Base-by-base conservation (phyloP, 805 yeast genomes). In the Pichia kluyveri region DNA sequence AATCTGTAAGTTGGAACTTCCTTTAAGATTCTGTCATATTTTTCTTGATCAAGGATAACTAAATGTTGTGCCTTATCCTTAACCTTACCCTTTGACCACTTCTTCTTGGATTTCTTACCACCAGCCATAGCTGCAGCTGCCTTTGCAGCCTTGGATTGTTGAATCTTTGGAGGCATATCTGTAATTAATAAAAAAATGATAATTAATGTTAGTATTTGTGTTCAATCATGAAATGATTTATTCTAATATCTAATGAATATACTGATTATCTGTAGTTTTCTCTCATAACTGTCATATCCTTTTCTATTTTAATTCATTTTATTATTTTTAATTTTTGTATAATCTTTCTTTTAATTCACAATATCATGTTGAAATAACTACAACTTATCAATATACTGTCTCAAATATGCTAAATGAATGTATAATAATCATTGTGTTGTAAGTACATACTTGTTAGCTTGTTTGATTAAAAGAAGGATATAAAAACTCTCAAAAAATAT, bases 51-150 rank as follows among this genome's bases (percentile, higher is more conserved):
- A 69, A 93, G 80, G 73, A 86, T 79, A 69, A 93, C 90, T 71
- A 89, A 83, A 83, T 93, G 99, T 75, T 87, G 91, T 67, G 99
- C 98, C 95, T 86, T 91, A 79, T 93, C 99, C 90, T 95, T 93
- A 76, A 89, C 96, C 84, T 95, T 89, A 77, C 96, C 96, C 84
- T 91, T 90, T 86, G 95, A 86, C 99, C 98, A 93, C 96, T 93
- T 93, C 95, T 93, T 91, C 89, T 93, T 93, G 77, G 96, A 88
- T 73, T 91, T 89, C 86, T 90, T 90, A 84, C 97, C 96, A 86
- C 97, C 97, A 75, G 97, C 96, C 84, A 88, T 80, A 75, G 97
- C 98, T 80, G 98, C 98, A 70, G 98, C 97, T 71, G 96, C 96
- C 82, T 91, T 91, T 71, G 96, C 97, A 77, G 97, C 97, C 82